Conservation (phyloP, 2,329 filamentous ascomycete species). For the Colletotrichum liriopes region DNA sequence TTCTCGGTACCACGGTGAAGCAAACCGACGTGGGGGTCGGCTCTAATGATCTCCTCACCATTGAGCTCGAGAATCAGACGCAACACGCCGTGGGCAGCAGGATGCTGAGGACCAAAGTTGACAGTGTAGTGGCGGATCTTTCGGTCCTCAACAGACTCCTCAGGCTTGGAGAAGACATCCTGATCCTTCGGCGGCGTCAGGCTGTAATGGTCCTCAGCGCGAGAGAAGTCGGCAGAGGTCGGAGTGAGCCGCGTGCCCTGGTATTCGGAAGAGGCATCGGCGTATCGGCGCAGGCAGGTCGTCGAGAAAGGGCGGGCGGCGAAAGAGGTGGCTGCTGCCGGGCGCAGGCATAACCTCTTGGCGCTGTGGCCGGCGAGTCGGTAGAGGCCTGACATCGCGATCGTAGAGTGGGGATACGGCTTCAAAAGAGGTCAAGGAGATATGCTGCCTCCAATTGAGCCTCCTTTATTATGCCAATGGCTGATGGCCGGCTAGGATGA, state of each 20-base stretch:
- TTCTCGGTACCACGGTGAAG: constrained; percentile 98
- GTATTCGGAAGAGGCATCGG: constrained; percentile 64
- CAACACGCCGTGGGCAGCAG: constrained; percentile 97
- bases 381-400: constrained; percentile 80
- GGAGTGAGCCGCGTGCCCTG: constrained; percentile 76
- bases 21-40: constrained; percentile 96
- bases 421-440: constrained; percentile 48
- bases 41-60: constrained; percentile 96
- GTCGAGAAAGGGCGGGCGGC: constrained; percentile 76
- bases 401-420: constrained; percentile 49
- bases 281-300: constrained; percentile 74
- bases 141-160: constrained; percentile 71
- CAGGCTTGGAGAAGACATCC: constrained; percentile 62
- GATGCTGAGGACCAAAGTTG: constrained; percentile 99
- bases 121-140: constrained; percentile 99
- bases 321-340: constrained; percentile 51
- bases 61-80: constrained; percentile 97
- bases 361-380: constrained; percentile 81
- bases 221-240: constrained; percentile 75
- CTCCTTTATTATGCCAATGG: constrained; percentile 44
- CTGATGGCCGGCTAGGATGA: constrained; percentile 40
- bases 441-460: constrained; percentile 44
- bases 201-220: constrained; percentile 65
- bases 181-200: constrained; percentile 58
- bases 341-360: constrained; percentile 75